Evolutionary conservation across 257 asterid species (phyloP).

Genomic region (Rubia yunnanensis): DNA sequence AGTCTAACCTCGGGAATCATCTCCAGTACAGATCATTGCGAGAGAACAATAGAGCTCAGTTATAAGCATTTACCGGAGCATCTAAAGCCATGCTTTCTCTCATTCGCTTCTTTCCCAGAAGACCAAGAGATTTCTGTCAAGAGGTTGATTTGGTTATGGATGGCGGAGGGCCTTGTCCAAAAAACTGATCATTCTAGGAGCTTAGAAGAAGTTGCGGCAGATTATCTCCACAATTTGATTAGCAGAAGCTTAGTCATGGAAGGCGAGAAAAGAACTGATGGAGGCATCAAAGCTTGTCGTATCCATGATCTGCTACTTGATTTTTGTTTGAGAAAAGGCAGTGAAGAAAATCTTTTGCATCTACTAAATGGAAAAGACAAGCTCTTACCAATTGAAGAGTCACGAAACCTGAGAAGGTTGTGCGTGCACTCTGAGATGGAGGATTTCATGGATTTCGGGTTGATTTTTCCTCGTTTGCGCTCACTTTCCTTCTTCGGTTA

Average conservation of each 20-base stretch:
- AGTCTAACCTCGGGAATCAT: background rate
- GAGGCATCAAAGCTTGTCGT: constrained; percentile 6
- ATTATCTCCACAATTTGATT: background rate
- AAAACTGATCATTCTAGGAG: background rate
- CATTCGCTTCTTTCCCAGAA: background rate
- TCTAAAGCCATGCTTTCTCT: constrained; percentile 7
- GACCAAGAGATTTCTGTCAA: background rate
- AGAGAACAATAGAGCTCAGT: background rate
- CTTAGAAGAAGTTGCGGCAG: constrained; percentile 10
- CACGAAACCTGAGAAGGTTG: background rate
- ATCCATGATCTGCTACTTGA: constrained; percentile 2
- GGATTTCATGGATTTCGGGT: background rate
- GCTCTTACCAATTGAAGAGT: background rate
- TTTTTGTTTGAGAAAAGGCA: background rate
- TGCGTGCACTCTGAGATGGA: background rate
- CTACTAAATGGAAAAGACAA: background rate
- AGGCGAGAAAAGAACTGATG: background rate
- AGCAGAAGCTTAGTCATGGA: background rate
- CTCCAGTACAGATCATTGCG: background rate
- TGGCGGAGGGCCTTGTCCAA: constrained; percentile 4
- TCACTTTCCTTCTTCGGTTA: background rate
- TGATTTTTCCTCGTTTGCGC: background rate
- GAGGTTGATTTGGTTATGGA: constrained; percentile 3
- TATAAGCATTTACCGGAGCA: constrained; percentile 5
- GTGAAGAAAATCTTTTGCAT: background rate